Base-by-base conservation (phyloP, 139 green algal genomes). In the Chlamydomonas sp. region DNA sequence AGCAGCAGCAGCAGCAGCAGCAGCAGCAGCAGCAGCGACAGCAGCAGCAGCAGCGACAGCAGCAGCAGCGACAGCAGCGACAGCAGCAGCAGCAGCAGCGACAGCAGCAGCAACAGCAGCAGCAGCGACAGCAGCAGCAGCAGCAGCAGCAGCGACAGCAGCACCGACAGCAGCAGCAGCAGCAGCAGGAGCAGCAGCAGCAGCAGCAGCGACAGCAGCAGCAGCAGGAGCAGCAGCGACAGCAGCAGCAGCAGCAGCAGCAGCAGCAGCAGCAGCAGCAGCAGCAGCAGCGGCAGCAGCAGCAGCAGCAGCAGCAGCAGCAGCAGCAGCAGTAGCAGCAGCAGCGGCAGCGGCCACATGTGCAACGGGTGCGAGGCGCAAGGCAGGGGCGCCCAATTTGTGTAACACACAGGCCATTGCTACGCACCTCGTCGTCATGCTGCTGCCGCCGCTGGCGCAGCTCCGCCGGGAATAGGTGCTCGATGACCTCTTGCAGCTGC, bases 331-430 rank as follows among this genome's bases (percentile, higher is more conserved):
- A 39, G 49, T 50, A 73, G 50, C 50, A 33, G 43, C 43, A 54
- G 43, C 3, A 47, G 79, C 34, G 3, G 84, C 1, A 71, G 71
- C 22, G n/a, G 54, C 35, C 58, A 65, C 36, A 72, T 90, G 5
- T 90, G 81, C 79, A 1, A 65, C 13, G 80, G 80, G 26, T 28
- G 6, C 0, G 39, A 79, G 54, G n/a, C n/a, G n/a, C n/a, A n/a
- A n/a, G n/a, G n/a, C n/a, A n/a, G n/a, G n/a, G n/a, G n/a, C n/a
- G n/a, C n/a, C n/a, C n/a, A n/a, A n/a, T n/a, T n/a, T n/a, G n/a
- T n/a, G n/a, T n/a, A n/a, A n/a, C n/a, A n/a, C n/a, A n/a, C n/a
- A n/a, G n/a, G n/a, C n/a, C n/a, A n/a, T n/a, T n/a, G n/a, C n/a
- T n/a, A n/a, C n/a, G n/a, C n/a, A n/a, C n/a, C n/a, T n/a, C n/a